A percentile compares a stretch with the other conserved stretches of the same genome.
phyloP scores from a whole-genome alignment of 2,329 filamentous ascomycete species.

The Meredithiella fracta region DNA sequence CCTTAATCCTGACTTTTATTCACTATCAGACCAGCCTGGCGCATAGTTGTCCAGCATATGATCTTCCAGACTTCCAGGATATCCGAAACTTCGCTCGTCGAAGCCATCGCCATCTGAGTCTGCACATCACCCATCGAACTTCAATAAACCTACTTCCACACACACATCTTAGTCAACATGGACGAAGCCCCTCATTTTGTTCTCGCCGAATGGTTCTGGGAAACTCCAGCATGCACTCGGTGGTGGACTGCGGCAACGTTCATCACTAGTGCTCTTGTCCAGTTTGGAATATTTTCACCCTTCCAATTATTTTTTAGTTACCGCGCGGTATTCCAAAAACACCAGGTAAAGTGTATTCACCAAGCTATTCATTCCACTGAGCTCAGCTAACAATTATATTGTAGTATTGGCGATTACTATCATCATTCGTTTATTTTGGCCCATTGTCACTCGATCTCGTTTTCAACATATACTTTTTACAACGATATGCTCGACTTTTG shows the following conservation, averaged over 20 bases:
- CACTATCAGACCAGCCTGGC: too few species aligned
- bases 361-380: neutral
- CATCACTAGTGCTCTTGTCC: slow-evolving; percentile 71
- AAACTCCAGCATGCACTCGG: slow-evolving; percentile 89
- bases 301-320: slow-evolving; percentile 98
- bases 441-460: slow-evolving; percentile 84
- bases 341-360: slow-evolving; percentile 47
- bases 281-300: slow-evolving; percentile 80
- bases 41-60: too few species aligned
- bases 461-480: slow-evolving; percentile 96
- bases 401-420: slow-evolving; percentile 91
- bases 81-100: too few species aligned
- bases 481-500: slow-evolving; percentile 84
- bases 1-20: too few species aligned
- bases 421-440: slow-evolving; percentile 95
- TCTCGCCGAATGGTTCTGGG: slow-evolving; percentile 95
- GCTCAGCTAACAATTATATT: neutral
- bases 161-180: slow-evolving; percentile 30
- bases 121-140: too few species aligned
- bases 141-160: neutral
- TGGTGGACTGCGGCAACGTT: slow-evolving; percentile 96
- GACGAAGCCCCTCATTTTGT: slow-evolving; percentile 50
- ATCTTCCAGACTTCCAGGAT: too few species aligned
- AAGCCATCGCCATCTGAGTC: too few species aligned
- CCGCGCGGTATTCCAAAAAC: slow-evolving; percentile 75